Evolutionary conservation across 2,329 filamentous ascomycete genomes (phyloP).

Genomic region (Cryphonectria nitschkei): DNA sequence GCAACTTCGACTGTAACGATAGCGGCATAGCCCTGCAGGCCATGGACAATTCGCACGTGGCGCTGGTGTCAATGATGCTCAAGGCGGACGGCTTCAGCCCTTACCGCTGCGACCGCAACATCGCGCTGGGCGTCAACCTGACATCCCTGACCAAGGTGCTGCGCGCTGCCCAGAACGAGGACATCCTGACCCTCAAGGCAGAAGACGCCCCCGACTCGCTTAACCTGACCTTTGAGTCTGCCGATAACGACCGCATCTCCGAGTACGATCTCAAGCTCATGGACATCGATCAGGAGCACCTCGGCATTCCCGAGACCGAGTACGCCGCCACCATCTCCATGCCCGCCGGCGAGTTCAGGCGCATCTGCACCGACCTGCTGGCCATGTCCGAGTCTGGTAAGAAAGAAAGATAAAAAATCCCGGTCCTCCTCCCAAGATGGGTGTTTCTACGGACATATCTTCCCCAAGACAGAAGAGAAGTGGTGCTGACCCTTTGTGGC

Average conservation of each 20-base stretch:
- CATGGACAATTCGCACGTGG: constrained; percentile 99
- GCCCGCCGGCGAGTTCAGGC: constrained; percentile 88
- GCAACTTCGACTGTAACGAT: constrained; percentile 99
- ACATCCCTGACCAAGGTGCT: constrained; percentile 96
- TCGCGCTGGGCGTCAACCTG: constrained; percentile 96
- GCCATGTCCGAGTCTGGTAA: constrained; percentile 94
- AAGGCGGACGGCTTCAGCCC: constrained; percentile 93
- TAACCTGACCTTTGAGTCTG: constrained; percentile 93
- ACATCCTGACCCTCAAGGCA: constrained; percentile 94
- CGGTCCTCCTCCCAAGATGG: neutral
- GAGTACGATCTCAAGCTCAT: constrained; percentile 99
- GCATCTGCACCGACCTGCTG: constrained; percentile 90
- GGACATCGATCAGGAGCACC: constrained; percentile 99
- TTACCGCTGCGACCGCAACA: constrained; percentile 98
- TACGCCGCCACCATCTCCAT: constrained; percentile 90
- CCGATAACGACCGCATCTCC: constrained; percentile 85
- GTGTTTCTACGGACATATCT: neutral
- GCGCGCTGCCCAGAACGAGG: constrained; percentile 89
- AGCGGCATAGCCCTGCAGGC: constrained; percentile 96
- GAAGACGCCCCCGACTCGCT: constrained; percentile 95
- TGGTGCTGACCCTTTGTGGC: constrained; percentile 3
- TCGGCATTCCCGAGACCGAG: constrained; percentile 98
- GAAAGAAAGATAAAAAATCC: constrained; percentile 35
- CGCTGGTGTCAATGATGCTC: constrained; percentile 98
- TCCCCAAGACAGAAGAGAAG: neutral